Conservation (phyloP, 2,329 filamentous ascomycete species). For the Colletotrichum liriopes region DNA sequence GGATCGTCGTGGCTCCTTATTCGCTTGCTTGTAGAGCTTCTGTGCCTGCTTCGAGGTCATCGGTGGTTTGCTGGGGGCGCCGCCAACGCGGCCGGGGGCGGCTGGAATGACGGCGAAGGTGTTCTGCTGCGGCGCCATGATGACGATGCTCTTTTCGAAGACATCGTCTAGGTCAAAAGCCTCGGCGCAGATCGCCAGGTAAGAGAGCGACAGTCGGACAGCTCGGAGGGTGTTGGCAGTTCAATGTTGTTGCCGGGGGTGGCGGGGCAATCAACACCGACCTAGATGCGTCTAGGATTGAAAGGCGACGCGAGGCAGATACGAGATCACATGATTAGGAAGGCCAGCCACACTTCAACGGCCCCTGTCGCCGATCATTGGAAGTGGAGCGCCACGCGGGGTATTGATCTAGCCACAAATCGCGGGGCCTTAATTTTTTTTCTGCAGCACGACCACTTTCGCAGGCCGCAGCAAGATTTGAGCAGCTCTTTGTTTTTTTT, state of each 20-base stretch:
- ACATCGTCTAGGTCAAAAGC: conserved; percentile 17
- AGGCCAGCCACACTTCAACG: conserved; percentile 20
- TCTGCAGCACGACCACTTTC: conserved; percentile 25
- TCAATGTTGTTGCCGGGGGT: background rate
- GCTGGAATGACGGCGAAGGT: conserved; percentile 63
- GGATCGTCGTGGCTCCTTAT: conserved; percentile 57
- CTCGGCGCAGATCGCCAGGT: background rate
- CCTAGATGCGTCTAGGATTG: background rate
- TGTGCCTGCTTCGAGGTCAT: conserved; percentile 62
- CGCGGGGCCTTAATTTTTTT: conserved; percentile 41
- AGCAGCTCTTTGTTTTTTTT: background rate
- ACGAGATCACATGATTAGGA: conserved; percentile 9
- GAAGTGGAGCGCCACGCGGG: conserved; percentile 39
- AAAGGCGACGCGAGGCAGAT: conserved; percentile 26
- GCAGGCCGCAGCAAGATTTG: conserved; percentile 9
- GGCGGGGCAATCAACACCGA: conserved; percentile 39
- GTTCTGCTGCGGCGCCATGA: conserved; percentile 57
- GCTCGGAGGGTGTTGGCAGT: background rate
- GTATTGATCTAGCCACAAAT: conserved; percentile 39
- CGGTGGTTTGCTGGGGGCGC: conserved; percentile 47
- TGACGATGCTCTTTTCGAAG: conserved; percentile 33
- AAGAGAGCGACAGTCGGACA: background rate
- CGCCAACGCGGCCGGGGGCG: conserved; percentile 45
- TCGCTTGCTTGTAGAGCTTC: conserved; percentile 56
- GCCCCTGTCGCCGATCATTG: background rate